These are phyloP conservation scores for Fraxinus anomala DNA, from an alignment of 257 asterid species.

Conservation along the genomic window DNA sequence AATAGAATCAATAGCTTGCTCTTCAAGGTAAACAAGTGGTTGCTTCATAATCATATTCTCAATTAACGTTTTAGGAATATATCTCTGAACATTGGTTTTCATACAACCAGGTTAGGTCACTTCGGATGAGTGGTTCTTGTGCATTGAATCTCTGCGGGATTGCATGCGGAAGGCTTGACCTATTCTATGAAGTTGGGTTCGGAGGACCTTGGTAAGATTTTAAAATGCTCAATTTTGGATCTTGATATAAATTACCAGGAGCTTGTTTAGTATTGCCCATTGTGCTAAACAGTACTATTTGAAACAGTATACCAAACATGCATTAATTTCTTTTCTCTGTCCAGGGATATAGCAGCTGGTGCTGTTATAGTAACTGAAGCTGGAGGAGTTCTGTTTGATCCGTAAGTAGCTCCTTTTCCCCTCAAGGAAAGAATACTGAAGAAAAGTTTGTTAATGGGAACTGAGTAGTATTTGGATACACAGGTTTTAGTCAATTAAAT, in stretches of 20 bases:
- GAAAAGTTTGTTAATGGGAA: background rate
- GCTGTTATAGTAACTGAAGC: slow-evolving; percentile 82
- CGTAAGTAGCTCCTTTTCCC: slow-evolving; percentile 50
- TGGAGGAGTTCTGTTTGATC: slow-evolving; percentile 80
- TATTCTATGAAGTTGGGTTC: slow-evolving; percentile 71
- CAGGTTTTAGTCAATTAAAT: background rate
- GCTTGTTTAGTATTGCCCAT: background rate
- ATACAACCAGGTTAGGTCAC: slow-evolving; percentile 69
- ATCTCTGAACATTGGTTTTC: slow-evolving; percentile 22
- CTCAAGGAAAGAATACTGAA: background rate
- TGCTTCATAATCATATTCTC: slow-evolving; percentile 8
- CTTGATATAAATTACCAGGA: slow-evolving; percentile 15
- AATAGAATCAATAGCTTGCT: slow-evolving; percentile 73
- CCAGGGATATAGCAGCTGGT: slow-evolving; percentile 91
- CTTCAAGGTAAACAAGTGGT: slow-evolving; percentile 54
- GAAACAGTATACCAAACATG: background rate
- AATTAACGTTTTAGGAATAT: background rate
- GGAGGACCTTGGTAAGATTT: slow-evolving; percentile 82
- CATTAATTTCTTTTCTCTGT: slow-evolving; percentile 11
- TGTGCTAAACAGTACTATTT: background rate
- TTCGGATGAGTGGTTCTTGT: slow-evolving; percentile 88
- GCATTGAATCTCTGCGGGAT: slow-evolving; percentile 86
- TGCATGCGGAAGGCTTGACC: slow-evolving; percentile 86
- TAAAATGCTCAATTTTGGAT: background rate
- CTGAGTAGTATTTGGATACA: background rate